Evolutionary conservation across 2,329 filamentous ascomycete genomes (phyloP).

Genomic region (Zasmidium citrigriseum): DNA sequence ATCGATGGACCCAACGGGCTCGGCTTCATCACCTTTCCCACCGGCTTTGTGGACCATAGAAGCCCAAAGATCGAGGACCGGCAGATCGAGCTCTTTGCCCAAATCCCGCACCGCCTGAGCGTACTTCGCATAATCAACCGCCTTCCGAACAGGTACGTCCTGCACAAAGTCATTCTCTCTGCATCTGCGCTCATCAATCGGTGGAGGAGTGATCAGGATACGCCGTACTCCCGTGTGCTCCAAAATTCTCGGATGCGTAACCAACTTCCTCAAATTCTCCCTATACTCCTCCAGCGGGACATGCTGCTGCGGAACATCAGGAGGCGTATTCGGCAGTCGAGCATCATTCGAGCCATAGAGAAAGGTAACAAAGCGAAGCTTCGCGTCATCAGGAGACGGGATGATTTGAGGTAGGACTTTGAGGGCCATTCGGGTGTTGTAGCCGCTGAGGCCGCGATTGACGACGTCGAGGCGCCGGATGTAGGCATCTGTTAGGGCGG

Average conservation of each 20-base stretch:
- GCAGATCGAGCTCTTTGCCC: slow-evolving; percentile 56
- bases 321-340: slow-evolving; percentile 62
- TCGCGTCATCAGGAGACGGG: slow-evolving; percentile 61
- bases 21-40: slow-evolving; percentile 47
- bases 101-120: slow-evolving; percentile 66
- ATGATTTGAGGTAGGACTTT: slow-evolving; percentile 70
- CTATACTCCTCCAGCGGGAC: slow-evolving; percentile 76
- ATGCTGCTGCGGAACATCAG: slow-evolving; percentile 62
- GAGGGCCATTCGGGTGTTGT: slow-evolving; percentile 76
- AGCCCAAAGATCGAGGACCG: slow-evolving; percentile 77
- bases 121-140: slow-evolving; percentile 62
- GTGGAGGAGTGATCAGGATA: slow-evolving; percentile 76
- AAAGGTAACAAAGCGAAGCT: slow-evolving; percentile 62
- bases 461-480: slow-evolving; percentile 79
- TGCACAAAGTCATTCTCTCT: slow-evolving; percentile 4
- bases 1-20: slow-evolving; percentile 55
- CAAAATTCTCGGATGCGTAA: slow-evolving; percentile 68
- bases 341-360: slow-evolving; percentile 92
- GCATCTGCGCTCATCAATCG: slow-evolving; percentile 27
- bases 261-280: slow-evolving; percentile 69
- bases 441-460: slow-evolving; percentile 84
- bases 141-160: slow-evolving; percentile 50
- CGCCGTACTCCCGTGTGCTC: slow-evolving; percentile 69
- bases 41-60: slow-evolving; percentile 69
- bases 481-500: slow-evolving; percentile 69